Evolutionary conservation across 2,329 filamentous ascomycete genomes (phyloP), one percentile per base, ranked within the genome.

Genomic region (Diaporthe helianthi): DNA sequence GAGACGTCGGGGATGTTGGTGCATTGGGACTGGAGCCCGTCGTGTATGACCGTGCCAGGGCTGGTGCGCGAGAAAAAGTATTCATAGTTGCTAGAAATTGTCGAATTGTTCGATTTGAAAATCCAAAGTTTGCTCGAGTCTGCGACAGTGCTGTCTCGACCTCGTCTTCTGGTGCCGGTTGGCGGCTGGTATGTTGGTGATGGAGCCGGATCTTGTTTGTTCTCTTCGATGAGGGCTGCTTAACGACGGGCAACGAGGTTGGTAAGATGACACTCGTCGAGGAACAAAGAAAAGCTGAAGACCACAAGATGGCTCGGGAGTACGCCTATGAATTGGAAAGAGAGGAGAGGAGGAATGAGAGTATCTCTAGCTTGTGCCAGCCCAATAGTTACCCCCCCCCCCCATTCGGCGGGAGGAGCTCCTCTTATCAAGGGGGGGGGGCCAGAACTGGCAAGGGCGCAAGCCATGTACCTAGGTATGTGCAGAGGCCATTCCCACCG

Each of bases 41-140:
- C 3, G 73, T 73, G 53, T 72, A 66, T 4, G 73, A 22, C 2
- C 70, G 72, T 5, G 70, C 65, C 6, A 67, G 70, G 46, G 65
- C 71, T 44, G 72, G 58, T 38, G 67, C 53, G 8, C 72, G 68
- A 46, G 71, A 66, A 3, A 68, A 66, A 24, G 69, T 70, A 22
- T 49, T 65, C 72, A 71, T 71, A 31, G 3, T 71, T 55, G 36
- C 33, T n/a, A 44, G n/a, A 6, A 13, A n/a, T 31, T 10, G 26
- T 10, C 2, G 31, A 22, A 44, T 22, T 38, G 15, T n/a, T 63
- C 15, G 13, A 12, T 13, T 26, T 38, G 22, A 38, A n/a, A 22
- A 8, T 8, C 12, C 1, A 2, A 26, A 15, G 3, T 19, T 4
- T 36, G n/a, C 44, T 36, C 33, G 6, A 4, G 9, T 10, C 17